Evolutionary conservation across 305 asterid species (phyloP).

Genomic region (Fraxinus angustifolia): DNA sequence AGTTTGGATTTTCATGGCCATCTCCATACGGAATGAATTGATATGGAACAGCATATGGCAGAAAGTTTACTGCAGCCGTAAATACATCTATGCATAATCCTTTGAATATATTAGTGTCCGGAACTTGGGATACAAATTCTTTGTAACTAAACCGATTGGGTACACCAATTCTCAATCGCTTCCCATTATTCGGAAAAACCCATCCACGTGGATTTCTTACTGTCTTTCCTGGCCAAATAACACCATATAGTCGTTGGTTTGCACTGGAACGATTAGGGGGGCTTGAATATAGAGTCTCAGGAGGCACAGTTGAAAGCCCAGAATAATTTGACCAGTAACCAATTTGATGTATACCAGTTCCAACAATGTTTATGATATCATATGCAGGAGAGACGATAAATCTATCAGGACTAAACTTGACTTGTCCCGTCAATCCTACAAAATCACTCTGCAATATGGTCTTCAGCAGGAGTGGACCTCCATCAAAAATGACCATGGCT

Average conservation of each 20-base stretch:
- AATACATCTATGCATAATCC: constrained; percentile 53
- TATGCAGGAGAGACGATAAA: constrained; percentile 38
- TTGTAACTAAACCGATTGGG: constrained; percentile 40
- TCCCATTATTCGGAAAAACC: constrained; percentile 51
- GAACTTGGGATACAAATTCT: constrained; percentile 44
- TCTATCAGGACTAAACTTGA: constrained; percentile 40
- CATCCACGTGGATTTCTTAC: constrained; percentile 47
- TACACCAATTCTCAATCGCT: constrained; percentile 42
- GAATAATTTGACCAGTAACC: constrained; percentile 54
- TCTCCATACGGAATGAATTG: constrained; percentile 41
- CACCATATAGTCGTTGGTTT: constrained; percentile 31
- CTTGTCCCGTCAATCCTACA: constrained; percentile 40
- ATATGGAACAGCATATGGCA: constrained; percentile 50
- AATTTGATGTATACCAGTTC: constrained; percentile 41
- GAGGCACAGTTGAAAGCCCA: constrained; percentile 42
- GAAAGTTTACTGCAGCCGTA: constrained; percentile 41
- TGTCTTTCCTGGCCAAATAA: constrained; percentile 48
- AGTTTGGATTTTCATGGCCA: constrained; percentile 40
- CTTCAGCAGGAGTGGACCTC: constrained; percentile 38
- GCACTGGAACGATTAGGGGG: constrained; percentile 34
- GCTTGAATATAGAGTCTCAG: constrained; percentile 35
- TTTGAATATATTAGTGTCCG: constrained; percentile 34
- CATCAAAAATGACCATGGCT: constrained; percentile 44
- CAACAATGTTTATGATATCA: constrained; percentile 44
- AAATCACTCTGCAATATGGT: constrained; percentile 39